phyloP scores from a whole-genome alignment of 495 filamentous ascomycete genomes.

The Tuber aestivum region DNA sequence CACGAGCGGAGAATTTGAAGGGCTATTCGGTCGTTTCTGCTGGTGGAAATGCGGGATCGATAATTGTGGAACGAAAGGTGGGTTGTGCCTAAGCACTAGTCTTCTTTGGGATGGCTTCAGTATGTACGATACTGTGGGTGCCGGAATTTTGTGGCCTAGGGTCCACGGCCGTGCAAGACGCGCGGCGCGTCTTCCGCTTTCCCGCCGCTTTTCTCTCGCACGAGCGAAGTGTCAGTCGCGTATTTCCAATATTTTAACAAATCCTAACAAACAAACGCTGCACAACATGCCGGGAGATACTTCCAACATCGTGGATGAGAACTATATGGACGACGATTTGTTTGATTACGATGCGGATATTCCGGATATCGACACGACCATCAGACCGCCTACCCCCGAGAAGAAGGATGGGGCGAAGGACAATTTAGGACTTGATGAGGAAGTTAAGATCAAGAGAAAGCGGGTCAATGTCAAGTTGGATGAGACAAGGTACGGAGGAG shows the following conservation, averaged over 20 bases:
- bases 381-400: constrained; percentile 43
- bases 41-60: constrained; percentile 15
- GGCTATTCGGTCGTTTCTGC: constrained; percentile 15
- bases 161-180: constrained; percentile 20
- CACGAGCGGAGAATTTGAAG: constrained; percentile 17
- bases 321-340: constrained; percentile 51
- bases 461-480: constrained; percentile 75
- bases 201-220: constrained; percentile 16
- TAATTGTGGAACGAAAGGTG: constrained; percentile 19
- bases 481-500: constrained; percentile 57
- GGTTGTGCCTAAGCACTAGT: constrained; percentile 20
- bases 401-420: constrained; percentile 44
- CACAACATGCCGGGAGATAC: constrained; percentile 17
- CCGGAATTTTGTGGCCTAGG: constrained; percentile 5
- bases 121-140: constrained; percentile 7
- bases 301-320: constrained; percentile 38
- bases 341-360: constrained; percentile 66
- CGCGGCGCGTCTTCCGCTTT: constrained; percentile 41
- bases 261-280: background rate
- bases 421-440: constrained; percentile 72
- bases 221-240: background rate
- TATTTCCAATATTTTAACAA: background rate
- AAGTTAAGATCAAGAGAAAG: constrained; percentile 72
- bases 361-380: constrained; percentile 43
- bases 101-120: constrained; percentile 19